Conservation (phyloP, 2,329 filamentous ascomycete genomes). For the Penicillium digitatum region DNA sequence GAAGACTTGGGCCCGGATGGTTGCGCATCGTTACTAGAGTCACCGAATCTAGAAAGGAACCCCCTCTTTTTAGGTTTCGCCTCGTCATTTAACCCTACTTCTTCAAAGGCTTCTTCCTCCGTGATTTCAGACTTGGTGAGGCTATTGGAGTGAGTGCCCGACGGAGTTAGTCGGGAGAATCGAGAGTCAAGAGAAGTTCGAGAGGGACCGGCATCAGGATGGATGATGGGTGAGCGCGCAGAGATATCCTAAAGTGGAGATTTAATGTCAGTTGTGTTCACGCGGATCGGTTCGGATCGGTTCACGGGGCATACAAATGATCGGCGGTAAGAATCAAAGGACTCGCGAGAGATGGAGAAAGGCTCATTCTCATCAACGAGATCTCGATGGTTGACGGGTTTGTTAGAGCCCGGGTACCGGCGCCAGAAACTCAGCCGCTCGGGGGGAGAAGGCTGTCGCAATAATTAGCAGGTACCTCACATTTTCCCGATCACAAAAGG, state of each 20-base stretch:
- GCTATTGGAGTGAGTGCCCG: slow-evolving; percentile 56
- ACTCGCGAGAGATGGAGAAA: slow-evolving; percentile 93
- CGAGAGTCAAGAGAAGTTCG: slow-evolving; percentile 79
- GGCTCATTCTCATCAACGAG: slow-evolving; percentile 80
- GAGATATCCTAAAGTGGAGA: slow-evolving; percentile 70
- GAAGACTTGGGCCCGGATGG: slow-evolving; percentile 35
- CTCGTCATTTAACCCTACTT: slow-evolving; percentile 81
- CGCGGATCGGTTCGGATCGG: background rate
- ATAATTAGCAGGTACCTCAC: background rate
- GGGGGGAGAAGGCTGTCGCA: slow-evolving; percentile 71
- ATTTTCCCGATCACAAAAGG: background rate
- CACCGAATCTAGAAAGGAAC: slow-evolving; percentile 71
- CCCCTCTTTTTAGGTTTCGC: slow-evolving; percentile 70
- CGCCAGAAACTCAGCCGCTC: slow-evolving; percentile 81
- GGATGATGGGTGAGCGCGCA: slow-evolving; percentile 71
- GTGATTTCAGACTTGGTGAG: slow-evolving; percentile 61
- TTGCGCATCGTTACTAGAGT: slow-evolving; percentile 44
- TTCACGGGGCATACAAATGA: slow-evolving; percentile 68
- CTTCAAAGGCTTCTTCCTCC: slow-evolving; percentile 79
- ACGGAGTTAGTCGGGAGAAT: slow-evolving; percentile 58
- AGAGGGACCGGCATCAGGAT: slow-evolving; percentile 55
- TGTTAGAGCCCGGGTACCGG: slow-evolving; percentile 47
- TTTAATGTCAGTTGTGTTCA: slow-evolving; percentile 8
- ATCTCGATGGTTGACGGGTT: slow-evolving; percentile 57
- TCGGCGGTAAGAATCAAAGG: slow-evolving; percentile 91